Conservation (phyloP, 495 filamentous ascomycete genomes). For the Penicillium robsamsonii region DNA sequence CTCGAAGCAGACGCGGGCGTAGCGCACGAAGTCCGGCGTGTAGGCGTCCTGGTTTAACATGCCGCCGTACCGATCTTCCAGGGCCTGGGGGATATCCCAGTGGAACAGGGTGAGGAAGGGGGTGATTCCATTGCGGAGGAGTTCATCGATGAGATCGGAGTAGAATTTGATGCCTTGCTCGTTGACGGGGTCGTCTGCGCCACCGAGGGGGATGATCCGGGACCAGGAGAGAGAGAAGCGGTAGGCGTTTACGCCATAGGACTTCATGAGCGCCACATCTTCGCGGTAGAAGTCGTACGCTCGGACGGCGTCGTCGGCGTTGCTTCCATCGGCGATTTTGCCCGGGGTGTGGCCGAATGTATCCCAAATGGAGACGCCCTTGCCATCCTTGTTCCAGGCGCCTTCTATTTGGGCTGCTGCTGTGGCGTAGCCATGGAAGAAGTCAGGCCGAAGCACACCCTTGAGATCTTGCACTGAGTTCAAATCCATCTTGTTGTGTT, state of each 20-base stretch:
- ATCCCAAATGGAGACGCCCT: constrained; percentile 71
- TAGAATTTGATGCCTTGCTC: constrained; percentile 47
- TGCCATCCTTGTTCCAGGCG: constrained; percentile 61
- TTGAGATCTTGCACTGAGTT: constrained; percentile 33
- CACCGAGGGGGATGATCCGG: constrained; percentile 59
- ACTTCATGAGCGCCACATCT: constrained; percentile 70
- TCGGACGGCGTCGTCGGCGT: constrained; percentile 64
- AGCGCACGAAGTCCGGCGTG: constrained; percentile 45
- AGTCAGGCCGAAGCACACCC: constrained; percentile 31
- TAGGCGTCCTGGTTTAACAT: constrained; percentile 45
- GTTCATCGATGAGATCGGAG: constrained; percentile 42
- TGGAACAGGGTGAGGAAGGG: constrained; percentile 52
- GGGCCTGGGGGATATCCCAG: constrained; percentile 47
- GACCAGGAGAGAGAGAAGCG: constrained; percentile 73
- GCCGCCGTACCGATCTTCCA: constrained; percentile 48
- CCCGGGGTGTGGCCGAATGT: constrained; percentile 65
- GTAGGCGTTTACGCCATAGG: constrained; percentile 61
- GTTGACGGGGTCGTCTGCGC: constrained; percentile 35
- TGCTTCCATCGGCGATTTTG: constrained; percentile 66
- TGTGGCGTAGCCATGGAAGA: constrained; percentile 39
- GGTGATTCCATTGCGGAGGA: constrained; percentile 43
- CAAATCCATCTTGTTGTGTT: constrained; percentile 25
- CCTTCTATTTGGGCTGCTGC: constrained; percentile 65
- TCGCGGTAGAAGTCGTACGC: constrained; percentile 67
- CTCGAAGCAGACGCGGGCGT: constrained; percentile 47